phyloP scores from a whole-genome alignment of 2,329 filamentous ascomycete genomes.

The Hirsutella rhossiliensis region DNA sequence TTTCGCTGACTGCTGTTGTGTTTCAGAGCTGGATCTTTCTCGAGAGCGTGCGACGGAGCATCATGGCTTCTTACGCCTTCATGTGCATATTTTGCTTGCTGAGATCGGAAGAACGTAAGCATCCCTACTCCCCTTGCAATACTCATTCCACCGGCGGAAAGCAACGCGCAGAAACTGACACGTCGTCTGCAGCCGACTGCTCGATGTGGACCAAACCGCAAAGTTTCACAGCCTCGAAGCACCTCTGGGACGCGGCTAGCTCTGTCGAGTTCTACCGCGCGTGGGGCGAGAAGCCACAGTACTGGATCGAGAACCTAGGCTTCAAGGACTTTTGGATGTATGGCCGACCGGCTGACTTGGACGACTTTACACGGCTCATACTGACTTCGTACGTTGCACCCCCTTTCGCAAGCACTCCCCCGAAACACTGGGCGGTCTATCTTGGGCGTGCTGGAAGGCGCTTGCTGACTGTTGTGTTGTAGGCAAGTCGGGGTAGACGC shows the following conservation, averaged over 20 bases:
- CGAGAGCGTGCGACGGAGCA: conserved; percentile 27
- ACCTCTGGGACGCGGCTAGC: conserved; percentile 29
- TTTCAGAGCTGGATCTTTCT: conserved; percentile 27
- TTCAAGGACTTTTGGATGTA: conserved; percentile 25
- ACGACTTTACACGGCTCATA: conserved; percentile 26
- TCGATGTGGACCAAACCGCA: conserved; percentile 5
- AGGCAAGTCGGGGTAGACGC: conserved; percentile 23
- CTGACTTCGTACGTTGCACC: conserved; percentile 22
- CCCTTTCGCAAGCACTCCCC: background rate
- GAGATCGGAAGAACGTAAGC: conserved; percentile 18
- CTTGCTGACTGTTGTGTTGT: background rate
- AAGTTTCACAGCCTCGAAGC: conserved; percentile 25
- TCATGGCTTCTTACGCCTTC: conserved; percentile 19
- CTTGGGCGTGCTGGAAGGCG: too few species aligned
- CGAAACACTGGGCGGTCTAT: too few species aligned
- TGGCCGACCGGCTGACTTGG: conserved; percentile 22
- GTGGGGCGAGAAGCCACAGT: conserved; percentile 31
- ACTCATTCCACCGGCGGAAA: background rate
- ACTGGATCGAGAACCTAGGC: conserved; percentile 18
- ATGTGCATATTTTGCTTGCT: conserved; percentile 22
- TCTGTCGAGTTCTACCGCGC: conserved; percentile 29
- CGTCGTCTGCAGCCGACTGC: background rate
- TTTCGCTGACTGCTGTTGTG: background rate
- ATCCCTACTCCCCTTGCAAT: background rate
- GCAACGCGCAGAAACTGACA: background rate